phyloP scores from a whole-genome alignment of 2,329 filamentous ascomycete genomes.

The Alternaria arborescens region DNA sequence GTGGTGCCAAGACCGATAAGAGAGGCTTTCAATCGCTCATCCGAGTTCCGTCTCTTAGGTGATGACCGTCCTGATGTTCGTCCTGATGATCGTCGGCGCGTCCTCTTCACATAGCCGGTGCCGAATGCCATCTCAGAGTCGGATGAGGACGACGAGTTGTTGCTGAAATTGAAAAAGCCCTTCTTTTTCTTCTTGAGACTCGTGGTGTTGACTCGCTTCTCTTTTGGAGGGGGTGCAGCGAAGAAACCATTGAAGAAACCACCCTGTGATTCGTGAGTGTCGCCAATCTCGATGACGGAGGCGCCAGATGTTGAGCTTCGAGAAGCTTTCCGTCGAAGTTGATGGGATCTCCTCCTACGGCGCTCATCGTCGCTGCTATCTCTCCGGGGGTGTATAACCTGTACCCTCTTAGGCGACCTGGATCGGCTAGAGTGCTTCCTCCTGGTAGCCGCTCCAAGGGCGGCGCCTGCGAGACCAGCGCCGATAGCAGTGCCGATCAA shows the following conservation, averaged over 20 bases:
- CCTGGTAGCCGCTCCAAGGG: conserved; percentile 41
- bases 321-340: conserved; percentile 42
- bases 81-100: conserved; percentile 29
- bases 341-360: conserved; percentile 35
- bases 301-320: conserved; percentile 55
- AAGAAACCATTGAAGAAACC: conserved; percentile 64
- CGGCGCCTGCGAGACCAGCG: conserved; percentile 51
- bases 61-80: conserved; percentile 25
- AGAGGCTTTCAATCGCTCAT: conserved; percentile 58
- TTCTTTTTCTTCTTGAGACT: conserved; percentile 51
- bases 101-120: conserved; percentile 41
- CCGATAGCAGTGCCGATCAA: conserved; percentile 51
- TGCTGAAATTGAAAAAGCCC: conserved; percentile 60
- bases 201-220: conserved; percentile 37
- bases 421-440: conserved; percentile 48
- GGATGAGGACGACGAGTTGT: conserved; percentile 56
- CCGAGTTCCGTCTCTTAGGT: conserved; percentile 50
- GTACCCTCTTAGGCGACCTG: conserved; percentile 44
- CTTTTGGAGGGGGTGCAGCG: conserved; percentile 59
- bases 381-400: conserved; percentile 37
- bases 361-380: conserved; percentile 44
- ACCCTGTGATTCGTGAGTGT: conserved; percentile 57
- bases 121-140: conserved; percentile 59
- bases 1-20: conserved; percentile 58
- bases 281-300: conserved; percentile 73